These are phyloP conservation scores for Larix kaempferi DNA, from an alignment of 75 land plant genomes.

Conservation along the genomic window DNA sequence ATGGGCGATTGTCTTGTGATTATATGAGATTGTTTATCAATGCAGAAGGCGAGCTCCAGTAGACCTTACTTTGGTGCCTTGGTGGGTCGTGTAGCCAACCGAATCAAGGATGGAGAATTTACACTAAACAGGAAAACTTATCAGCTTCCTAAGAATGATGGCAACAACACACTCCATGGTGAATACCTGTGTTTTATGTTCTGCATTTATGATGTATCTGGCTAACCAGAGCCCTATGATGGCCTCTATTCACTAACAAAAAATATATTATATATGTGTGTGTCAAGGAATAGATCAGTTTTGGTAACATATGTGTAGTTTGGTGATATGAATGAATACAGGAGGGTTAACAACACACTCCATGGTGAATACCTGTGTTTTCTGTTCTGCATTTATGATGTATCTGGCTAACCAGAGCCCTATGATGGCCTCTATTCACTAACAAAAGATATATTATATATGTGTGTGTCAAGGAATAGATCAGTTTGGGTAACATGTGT, in stretches of 20 bases:
- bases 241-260: background rate
- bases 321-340: background rate
- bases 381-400: too few relatives aligned
- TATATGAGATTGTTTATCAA: too few relatives aligned
- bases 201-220: background rate
- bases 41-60: conserved; percentile 10
- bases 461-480: background rate
- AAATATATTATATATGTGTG: background rate
- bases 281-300: background rate
- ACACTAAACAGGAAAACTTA: conserved; percentile 45
- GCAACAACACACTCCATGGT: conserved; percentile 74
- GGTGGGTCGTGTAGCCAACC: conserved; percentile 80
- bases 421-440: background rate
- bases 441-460: background rate
- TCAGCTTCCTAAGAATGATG: conserved; percentile 48
- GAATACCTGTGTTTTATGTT: conserved; percentile 9
- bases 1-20: too few relatives aligned
- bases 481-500: background rate
- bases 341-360: too few relatives aligned
- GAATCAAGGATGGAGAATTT: conserved; percentile 59
- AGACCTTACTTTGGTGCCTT: conserved; percentile 61
- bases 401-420: too few relatives aligned
- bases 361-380: too few relatives aligned
- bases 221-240: too few relatives aligned
- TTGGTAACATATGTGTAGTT: background rate